Evolutionary conservation across 2,329 filamentous ascomycete species (phyloP), one percentile per base, ranked within the genome.

Genomic region (Albifimbria verrucaria): DNA sequence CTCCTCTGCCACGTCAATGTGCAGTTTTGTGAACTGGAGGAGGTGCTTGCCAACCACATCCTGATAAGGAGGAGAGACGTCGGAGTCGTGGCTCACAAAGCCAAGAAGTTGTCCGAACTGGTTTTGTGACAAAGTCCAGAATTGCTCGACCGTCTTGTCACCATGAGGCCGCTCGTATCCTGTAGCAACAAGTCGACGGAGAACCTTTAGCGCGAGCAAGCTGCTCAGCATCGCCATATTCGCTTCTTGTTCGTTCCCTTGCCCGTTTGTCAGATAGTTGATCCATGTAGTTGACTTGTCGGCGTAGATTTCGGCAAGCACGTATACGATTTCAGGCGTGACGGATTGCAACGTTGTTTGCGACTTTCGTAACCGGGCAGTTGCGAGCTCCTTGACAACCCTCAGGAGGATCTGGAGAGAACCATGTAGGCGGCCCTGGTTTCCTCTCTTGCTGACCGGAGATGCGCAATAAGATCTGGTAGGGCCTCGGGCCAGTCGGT

Each of bases 21-120:
- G 94, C 3, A 99, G 76, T 70, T 97, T 99, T 3, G 92, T 87
- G 48, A 97, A 87, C 65, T 97, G 92, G 42, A 97, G 73, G 2
- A 96, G 77, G 65, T 97, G 92, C 66, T 92, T 95, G 59, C 89
- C 89, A n/a, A 96, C 75, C 22, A 88, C 66, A 32, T 80, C 81
- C 54, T 82, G 81, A 22, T 85, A 79, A 4, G 73, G 70, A 4
- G 77, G 68, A 2, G 86, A 71, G 3, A 82, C 68, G 6, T 75
- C 72, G n/a, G 78, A 78, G 48, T 83, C 78, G 42, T 79, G 76
- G 58, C 79, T 78, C 49, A 87, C 76, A 54, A 88, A 82, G 22
- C 74, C 74, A 32, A 95, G 80, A 55, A 96, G 87, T 41, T 87
- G 80, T n/a, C 85, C 86, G 57, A 96, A 88, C 57, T 96, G 90